phyloP scores from a whole-genome alignment of 768 basidiomycete genomes.

The Suillus alpinus region DNA sequence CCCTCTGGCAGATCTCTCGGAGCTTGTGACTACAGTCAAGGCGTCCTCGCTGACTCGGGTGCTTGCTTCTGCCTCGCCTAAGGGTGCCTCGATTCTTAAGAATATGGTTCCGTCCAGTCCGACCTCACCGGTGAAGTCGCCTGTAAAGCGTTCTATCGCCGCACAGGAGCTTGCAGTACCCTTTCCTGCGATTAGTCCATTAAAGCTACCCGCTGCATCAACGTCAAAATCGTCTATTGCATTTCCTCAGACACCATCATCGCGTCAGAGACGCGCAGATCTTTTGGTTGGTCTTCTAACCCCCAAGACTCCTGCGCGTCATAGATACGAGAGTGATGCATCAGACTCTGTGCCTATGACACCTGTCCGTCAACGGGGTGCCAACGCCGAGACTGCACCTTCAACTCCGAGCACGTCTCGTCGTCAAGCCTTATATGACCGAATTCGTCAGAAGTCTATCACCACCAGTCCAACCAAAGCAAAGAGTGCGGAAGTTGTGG shows the following conservation, averaged over 20 bases:
- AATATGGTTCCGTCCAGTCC: slow-evolving; percentile 30
- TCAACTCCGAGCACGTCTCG: slow-evolving; percentile 73
- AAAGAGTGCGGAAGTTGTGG: slow-evolving; percentile 37
- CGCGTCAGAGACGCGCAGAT: slow-evolving; percentile 35
- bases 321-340: slow-evolving; percentile 43
- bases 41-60: slow-evolving; percentile 67
- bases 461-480: slow-evolving; percentile 64
- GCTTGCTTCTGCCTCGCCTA: slow-evolving; percentile 74
- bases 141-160: slow-evolving; percentile 16
- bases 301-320: slow-evolving; percentile 37
- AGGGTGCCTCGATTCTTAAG: slow-evolving; percentile 37
- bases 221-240: slow-evolving; percentile 45
- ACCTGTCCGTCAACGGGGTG: slow-evolving; percentile 60
- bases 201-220: slow-evolving; percentile 32
- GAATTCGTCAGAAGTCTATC: slow-evolving; percentile 70
- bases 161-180: slow-evolving; percentile 29
- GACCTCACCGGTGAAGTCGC: slow-evolving; percentile 39
- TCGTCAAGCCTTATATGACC: slow-evolving; percentile 78
- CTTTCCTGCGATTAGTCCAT: slow-evolving; percentile 43
- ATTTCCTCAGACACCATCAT: slow-evolving; percentile 68
- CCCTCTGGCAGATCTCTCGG: slow-evolving; percentile 66
- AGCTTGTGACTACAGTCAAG: slow-evolving; percentile 49
- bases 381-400: slow-evolving; percentile 52
- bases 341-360: slow-evolving; percentile 53
- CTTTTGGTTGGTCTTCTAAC: slow-evolving; percentile 36